A percentile compares a stretch with the other conserved stretches of the same genome.
Evolutionary conservation across 805 yeast genomes (phyloP).

Genomic region (Saccharomycopsis javanensis): DNA sequence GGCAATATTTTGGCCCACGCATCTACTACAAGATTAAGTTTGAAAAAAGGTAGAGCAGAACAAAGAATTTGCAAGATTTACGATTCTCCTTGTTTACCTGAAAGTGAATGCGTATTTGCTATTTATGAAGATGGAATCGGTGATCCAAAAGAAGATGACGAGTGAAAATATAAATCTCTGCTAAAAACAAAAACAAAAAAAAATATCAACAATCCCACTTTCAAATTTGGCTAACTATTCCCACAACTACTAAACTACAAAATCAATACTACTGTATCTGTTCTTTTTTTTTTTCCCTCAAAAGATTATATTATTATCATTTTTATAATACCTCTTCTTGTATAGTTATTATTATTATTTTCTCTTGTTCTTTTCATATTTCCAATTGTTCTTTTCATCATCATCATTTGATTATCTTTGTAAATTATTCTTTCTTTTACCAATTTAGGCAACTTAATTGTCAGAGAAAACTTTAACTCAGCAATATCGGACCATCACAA

Average conservation of each 20-base stretch:
- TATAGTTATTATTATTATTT: background rate
- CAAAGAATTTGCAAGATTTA: constrained; percentile 90
- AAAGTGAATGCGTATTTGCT: constrained; percentile 89
- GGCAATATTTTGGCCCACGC: constrained; percentile 97
- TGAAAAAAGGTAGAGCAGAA: constrained; percentile 85
- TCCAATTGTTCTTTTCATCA: background rate
- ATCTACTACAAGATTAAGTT: constrained; percentile 84
- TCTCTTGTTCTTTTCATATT: background rate
- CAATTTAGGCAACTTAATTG: background rate
- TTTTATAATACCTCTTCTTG: background rate
- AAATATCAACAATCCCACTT: no score
- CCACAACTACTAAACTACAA: no score
- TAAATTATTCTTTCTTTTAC: background rate
- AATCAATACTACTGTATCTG: background rate
- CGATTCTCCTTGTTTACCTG: constrained; percentile 95
- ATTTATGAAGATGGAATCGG: constrained; percentile 95
- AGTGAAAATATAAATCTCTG: no score
- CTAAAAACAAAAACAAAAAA: background rate
- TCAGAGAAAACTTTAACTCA: background rate
- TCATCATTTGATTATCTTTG: background rate
- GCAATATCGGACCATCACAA: background rate
- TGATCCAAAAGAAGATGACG: constrained; percentile 80
- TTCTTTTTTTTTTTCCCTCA: background rate
- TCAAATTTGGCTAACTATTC: no score
- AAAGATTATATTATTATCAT: background rate